phyloP scores from a whole-genome alignment of 2,329 filamentous ascomycete species.

The Calonectria multiphialidica region DNA sequence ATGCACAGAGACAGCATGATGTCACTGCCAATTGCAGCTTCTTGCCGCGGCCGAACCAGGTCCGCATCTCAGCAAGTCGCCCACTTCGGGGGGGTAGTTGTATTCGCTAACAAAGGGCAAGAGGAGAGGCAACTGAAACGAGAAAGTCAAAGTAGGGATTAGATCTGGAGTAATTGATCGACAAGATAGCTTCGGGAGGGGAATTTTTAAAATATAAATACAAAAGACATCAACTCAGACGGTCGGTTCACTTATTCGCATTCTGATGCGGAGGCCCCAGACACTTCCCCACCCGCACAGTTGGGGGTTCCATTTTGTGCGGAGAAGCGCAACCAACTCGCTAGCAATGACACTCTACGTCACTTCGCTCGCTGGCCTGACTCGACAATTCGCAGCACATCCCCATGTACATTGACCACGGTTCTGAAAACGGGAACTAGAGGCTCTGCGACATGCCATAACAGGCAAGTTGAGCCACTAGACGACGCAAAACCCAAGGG shows the following conservation, averaged over 20 bases:
- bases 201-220: not conserved
- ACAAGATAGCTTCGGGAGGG: not conserved
- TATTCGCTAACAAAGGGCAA: not conserved
- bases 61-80: slow-evolving; percentile 23
- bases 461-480: slow-evolving; percentile 8
- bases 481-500: not conserved
- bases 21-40: slow-evolving; percentile 37
- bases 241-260: not conserved
- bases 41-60: slow-evolving; percentile 39
- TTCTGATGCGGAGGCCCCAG: not conserved
- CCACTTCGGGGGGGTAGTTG: not conserved
- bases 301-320: not conserved
- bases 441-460: slow-evolving; percentile 8
- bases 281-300: not conserved
- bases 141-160: not conserved
- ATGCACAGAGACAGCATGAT: slow-evolving; percentile 36
- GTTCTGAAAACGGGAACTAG: not conserved
- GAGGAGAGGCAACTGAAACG: not conserved
- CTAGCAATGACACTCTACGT: not conserved
- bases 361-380: not conserved
- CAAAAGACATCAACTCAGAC: not conserved
- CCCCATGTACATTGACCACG: not conserved
- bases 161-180: not conserved
- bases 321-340: not conserved
- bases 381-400: not conserved